These are phyloP conservation scores for Tilletia setariae DNA, from an alignment of 1,284 basidiomycete genomes.

Conservation along the genomic window DNA sequence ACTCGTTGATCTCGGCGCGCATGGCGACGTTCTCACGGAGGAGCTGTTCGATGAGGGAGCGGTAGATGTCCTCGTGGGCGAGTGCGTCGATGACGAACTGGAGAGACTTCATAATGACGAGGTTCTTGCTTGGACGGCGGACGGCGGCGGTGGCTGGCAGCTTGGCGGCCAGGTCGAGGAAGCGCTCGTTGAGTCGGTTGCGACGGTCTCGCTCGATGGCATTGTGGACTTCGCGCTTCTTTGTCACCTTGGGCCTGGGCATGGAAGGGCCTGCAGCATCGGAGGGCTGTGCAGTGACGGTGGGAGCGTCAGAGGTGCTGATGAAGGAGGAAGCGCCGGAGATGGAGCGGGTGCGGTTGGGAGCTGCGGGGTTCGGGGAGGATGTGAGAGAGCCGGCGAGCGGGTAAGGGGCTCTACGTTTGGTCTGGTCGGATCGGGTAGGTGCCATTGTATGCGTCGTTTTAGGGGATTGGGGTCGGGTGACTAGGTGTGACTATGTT, in stretches of 20 bases:
- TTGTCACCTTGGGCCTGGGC: not conserved
- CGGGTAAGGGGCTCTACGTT: not conserved
- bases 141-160: constrained; percentile 42
- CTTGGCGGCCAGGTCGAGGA: constrained; percentile 41
- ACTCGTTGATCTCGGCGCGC: constrained; percentile 40
- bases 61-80: constrained; percentile 36
- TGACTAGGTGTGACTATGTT: no score
- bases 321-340: no score
- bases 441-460: not conserved
- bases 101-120: constrained; percentile 47
- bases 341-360: no score
- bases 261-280: no score
- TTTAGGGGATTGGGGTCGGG: no score
- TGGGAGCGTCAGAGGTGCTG: no score
- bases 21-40: constrained; percentile 34
- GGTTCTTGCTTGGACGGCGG: constrained; percentile 42
- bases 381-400: not conserved
- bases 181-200: constrained; percentile 43
- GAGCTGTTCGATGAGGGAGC: constrained; percentile 37
- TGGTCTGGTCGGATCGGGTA: not conserved
- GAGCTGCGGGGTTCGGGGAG: not conserved
- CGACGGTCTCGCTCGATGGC: constrained; percentile 46
- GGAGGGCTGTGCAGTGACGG: no score
- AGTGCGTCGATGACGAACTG: constrained; percentile 44
- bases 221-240: constrained; percentile 41